Percentiles rank a stretch among this genome's conserved stretches.
Conservation (phyloP, 2,329 filamentous ascomycete species). For the Cladorrhinum sp. region DNA sequence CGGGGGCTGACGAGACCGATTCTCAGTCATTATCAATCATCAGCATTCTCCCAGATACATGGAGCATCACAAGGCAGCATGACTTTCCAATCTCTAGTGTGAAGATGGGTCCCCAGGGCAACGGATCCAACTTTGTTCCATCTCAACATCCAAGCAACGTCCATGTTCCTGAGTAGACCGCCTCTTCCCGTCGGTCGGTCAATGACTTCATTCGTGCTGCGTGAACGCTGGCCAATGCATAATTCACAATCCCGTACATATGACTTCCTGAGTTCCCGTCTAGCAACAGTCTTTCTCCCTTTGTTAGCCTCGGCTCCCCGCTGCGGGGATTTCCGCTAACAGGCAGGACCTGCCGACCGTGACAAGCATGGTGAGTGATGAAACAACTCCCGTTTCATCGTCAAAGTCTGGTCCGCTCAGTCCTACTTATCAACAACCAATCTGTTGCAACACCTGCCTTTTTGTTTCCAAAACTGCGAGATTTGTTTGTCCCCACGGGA, state of each 20-base stretch:
- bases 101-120: neutral
- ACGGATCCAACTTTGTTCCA: neutral
- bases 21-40: neutral
- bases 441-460: conserved; percentile 2
- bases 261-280: conserved; percentile 10
- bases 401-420: conserved; percentile 10
- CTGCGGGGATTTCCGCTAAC: conserved; percentile 14
- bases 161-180: conserved; percentile 14
- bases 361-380: conserved; percentile 21
- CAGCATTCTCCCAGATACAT: no score
- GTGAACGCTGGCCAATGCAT: conserved; percentile 9
- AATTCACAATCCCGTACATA: neutral
- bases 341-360: conserved; percentile 9
- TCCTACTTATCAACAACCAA: conserved; percentile 4
- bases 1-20: neutral
- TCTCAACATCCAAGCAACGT: neutral
- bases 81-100: neutral
- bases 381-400: conserved; percentile 29
- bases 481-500: conserved; percentile 8
- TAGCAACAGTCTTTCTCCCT: neutral
- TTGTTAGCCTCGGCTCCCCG: neutral
- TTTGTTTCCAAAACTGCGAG: conserved; percentile 6
- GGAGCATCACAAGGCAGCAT: neutral
- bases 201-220: conserved; percentile 24
- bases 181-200: conserved; percentile 8